Evolutionary conservation across 257 asterid genomes (phyloP), one percentile per base, ranked within the genome.

Genomic region (Fraxinus anomala): DNA sequence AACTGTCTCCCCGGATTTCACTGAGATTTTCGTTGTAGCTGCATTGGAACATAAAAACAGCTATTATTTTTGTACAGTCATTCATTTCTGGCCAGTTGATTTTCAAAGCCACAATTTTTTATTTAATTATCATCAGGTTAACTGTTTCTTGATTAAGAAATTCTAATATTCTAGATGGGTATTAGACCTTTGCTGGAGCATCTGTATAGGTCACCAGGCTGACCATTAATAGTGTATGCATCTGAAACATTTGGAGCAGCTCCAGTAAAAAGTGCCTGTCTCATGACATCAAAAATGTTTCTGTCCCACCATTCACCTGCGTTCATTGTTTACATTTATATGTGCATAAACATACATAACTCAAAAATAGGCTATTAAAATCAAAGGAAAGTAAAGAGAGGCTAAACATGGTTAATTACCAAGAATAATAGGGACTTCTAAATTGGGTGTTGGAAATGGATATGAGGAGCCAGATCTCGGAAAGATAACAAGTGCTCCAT

Each of bases 291-390:
- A 36, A 86, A 82, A 86, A 90, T 88, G 74, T 92, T 94, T 72
- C 89, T 82, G 17, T 88, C 61, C 97, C 97, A 92, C 97, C 97
- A 92, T 85, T 92, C 96, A 33, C 97, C 97, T 92, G 90, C 71
- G 3, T 61, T 61, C 31, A 61, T 61, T 61, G 31, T 2, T 21
- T 61, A 28, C 30, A n/a, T n/a, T 61, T 21, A 56, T n/a, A 49
- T 49, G 59, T 49, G 17, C 21, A 16, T 49, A 9, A 54, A 39
- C 74, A 34, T 33, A 16, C 66, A 61, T 13, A 17, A 70, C 28
- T 5, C 28, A 49, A 76, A 3, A 19, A 16, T 0, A 28, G 42
- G 47, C 13, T 16, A 13, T 37, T 37, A 14, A 19, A 21, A 59
- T 59, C 1, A 59, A n/a, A 21, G 23, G 68, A 21, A 23, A 61